These are phyloP conservation scores for Hanseniaspora gamundiae DNA, from an alignment of 1,139 yeast genomes.

Conservation along the genomic window DNA sequence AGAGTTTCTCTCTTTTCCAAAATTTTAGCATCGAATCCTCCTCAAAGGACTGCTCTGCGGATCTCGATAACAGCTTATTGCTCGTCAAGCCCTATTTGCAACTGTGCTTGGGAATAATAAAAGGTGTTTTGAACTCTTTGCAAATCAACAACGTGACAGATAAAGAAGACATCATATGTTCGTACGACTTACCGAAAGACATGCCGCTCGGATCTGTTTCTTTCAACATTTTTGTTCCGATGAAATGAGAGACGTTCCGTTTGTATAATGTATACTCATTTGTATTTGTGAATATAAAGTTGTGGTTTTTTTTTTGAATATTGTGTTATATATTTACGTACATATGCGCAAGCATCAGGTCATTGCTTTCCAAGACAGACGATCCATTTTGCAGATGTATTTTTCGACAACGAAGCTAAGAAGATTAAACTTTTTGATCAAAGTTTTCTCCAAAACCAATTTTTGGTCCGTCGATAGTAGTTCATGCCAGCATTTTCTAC, in stretches of 20 bases:
- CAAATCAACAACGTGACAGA: constrained; percentile 13
- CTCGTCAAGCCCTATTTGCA: constrained; percentile 41
- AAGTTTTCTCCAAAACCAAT: constrained; percentile 1
- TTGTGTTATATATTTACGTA: too few species aligned
- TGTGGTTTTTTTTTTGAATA: not conserved
- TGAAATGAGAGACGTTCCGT: not conserved
- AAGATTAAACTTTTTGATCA: not conserved
- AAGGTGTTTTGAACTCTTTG: constrained; percentile 47
- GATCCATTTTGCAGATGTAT: not conserved
- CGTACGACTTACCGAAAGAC: constrained; percentile 19
- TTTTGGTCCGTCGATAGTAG: not conserved
- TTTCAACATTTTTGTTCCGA: constrained; percentile 21
- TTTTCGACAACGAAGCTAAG: constrained; percentile 1
- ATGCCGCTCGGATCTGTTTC: constrained; percentile 16
- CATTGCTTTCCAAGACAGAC: not conserved
- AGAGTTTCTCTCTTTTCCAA: constrained; percentile 18
- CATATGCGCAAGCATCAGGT: too few species aligned
- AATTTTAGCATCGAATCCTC: constrained; percentile 13
- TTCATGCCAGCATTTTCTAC: not conserved
- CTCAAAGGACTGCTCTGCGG: constrained; percentile 31
- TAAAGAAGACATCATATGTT: constrained; percentile 17
- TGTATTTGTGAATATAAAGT: not conserved
- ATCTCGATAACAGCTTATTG: constrained; percentile 25
- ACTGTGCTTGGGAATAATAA: constrained; percentile 74
- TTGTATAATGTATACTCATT: not conserved